Evolutionary conservation across 176 grass and related monocot species (phyloP).

Genomic region (Oryza brachyantha): DNA sequence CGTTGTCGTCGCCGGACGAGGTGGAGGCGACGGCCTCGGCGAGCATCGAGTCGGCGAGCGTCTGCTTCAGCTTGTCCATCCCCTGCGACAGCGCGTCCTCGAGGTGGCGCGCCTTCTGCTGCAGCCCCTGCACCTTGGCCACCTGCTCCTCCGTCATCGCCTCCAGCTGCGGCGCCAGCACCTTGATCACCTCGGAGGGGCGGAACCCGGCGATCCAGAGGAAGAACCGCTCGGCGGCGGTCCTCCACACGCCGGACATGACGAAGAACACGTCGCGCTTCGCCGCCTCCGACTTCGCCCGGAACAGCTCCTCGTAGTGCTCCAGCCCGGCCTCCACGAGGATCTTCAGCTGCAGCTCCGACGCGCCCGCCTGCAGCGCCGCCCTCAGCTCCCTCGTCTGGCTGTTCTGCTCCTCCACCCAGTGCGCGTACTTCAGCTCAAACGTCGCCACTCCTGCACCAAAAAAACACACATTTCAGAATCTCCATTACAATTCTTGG

Average conservation of each 20-base stretch:
- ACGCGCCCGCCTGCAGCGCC: conserved; percentile 36
- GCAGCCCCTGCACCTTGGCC: conserved; percentile 27
- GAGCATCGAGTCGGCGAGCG: conserved; percentile 60
- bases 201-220: conserved; percentile 77
- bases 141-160: conserved; percentile 50
- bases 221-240: conserved; percentile 63
- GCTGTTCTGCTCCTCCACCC: conserved; percentile 62
- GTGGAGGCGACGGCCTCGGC: not conserved
- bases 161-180: conserved; percentile 53
- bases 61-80: conserved; percentile 73
- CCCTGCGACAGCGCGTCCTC: conserved; percentile 74
- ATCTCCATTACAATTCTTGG: not conserved
- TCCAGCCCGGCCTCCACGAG: conserved; percentile 48
- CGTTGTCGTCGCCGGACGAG: not conserved
- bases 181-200: conserved; percentile 72
- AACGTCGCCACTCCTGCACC: conserved; percentile 42
- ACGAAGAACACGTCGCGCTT: conserved; percentile 64
- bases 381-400: conserved; percentile 49
- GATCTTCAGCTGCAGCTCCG: conserved; percentile 39
- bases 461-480: not conserved
- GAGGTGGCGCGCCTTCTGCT: conserved; percentile 52
- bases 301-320: conserved; percentile 71
- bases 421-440: conserved; percentile 64
- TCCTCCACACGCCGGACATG: conserved; percentile 71
- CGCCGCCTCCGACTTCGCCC: conserved; percentile 41